These are phyloP conservation scores for Ocimum tenuiflorum DNA, from an alignment of 257 asterid species.

Conservation along the genomic window DNA sequence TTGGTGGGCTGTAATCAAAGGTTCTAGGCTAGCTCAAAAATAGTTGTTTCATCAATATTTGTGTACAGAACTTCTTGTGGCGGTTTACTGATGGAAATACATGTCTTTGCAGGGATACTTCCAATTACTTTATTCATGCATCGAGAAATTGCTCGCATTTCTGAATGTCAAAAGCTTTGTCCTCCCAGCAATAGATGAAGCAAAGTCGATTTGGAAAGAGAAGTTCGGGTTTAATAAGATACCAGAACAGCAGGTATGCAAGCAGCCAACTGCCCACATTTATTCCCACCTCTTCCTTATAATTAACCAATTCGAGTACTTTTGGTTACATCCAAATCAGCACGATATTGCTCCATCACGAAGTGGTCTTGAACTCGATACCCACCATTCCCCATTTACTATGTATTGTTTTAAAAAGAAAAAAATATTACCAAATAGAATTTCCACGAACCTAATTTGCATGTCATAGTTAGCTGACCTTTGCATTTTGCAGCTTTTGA, in stretches of 20 bases:
- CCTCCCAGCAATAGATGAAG: constrained; percentile 89
- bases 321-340: too few relatives aligned
- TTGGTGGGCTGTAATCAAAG: too few relatives aligned
- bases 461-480: neutral
- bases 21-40: too few relatives aligned
- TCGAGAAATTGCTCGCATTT: constrained; percentile 68
- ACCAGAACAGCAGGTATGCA: constrained; percentile 57
- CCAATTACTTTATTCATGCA: constrained; percentile 64
- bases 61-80: neutral
- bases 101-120: constrained; percentile 72
- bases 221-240: constrained; percentile 73
- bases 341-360: too few relatives aligned
- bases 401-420: too few relatives aligned
- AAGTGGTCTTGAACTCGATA: too few relatives aligned
- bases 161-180: constrained; percentile 60
- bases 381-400: too few relatives aligned
- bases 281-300: neutral
- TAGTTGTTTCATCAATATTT: too few relatives aligned
- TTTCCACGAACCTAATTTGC: neutral
- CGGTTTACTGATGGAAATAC: constrained; percentile 16
- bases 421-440: too few relatives aligned
- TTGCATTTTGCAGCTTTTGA: constrained; percentile 50
- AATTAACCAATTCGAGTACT: too few relatives aligned
- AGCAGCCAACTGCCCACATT: neutral
- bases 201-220: constrained; percentile 82